Conservation (phyloP, 768 basidiomycete genomes). For the Scleroderma citrinum region DNA sequence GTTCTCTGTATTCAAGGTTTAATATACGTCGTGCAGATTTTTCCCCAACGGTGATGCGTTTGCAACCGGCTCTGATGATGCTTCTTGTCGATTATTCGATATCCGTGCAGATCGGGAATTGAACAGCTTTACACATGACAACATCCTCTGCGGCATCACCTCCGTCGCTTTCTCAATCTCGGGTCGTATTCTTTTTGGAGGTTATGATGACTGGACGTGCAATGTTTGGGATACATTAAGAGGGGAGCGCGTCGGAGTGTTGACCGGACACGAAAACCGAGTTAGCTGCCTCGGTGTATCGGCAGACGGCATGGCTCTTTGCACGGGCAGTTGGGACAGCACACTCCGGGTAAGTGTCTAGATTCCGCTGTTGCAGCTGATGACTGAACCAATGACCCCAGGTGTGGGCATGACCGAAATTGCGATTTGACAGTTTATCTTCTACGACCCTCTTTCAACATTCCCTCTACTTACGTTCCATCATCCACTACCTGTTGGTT, state of each 20-base stretch:
- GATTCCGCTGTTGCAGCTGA: conserved; percentile 1
- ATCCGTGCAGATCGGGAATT: conserved; percentile 96
- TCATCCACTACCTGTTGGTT: conserved; percentile 33
- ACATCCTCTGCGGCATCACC: conserved; percentile 97
- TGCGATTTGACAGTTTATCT: conserved; percentile 18
- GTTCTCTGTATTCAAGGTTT: conserved; percentile 1
- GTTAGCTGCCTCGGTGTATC: conserved; percentile 96
- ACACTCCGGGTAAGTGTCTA: conserved; percentile 73
- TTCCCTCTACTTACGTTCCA: conserved; percentile 13
- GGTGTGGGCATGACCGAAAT: conserved; percentile 76
- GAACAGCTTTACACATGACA: conserved; percentile 96
- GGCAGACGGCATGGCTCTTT: conserved; percentile 95
- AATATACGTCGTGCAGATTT: conserved; percentile 52
- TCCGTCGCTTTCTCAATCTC: conserved; percentile 99
- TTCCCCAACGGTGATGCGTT: conserved; percentile 99
- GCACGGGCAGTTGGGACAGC: conserved; percentile 98
- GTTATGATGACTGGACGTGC: conserved; percentile 99
- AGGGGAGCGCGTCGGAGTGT: conserved; percentile 94
- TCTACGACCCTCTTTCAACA: conserved; percentile 16
- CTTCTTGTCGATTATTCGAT: conserved; percentile 96
- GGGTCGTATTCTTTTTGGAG: conserved; percentile 94
- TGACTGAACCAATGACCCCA: conserved; percentile 25
- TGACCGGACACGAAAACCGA: conserved; percentile 97
- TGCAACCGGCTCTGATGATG: conserved; percentile 97
- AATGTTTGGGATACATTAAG: conserved; percentile 99